A percentile compares a stretch with the other conserved stretches of the same genome.
These are phyloP conservation scores for Scutellaria barbata DNA, from an alignment of 257 asterid species.

Conservation along the genomic window DNA sequence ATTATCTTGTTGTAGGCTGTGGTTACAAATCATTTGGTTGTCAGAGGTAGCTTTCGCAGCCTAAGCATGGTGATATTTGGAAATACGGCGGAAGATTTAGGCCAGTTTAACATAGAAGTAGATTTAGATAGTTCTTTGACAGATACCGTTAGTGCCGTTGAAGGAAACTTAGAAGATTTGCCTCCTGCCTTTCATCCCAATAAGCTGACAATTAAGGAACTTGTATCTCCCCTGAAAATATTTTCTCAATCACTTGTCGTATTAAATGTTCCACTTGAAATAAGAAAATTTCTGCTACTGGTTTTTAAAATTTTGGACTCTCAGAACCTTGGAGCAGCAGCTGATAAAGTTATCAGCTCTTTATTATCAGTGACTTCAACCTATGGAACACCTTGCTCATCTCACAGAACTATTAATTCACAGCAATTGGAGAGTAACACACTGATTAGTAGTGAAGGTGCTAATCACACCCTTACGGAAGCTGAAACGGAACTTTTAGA, in stretches of 20 bases:
- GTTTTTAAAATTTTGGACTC: constrained; percentile 58
- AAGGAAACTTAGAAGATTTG: constrained; percentile 91
- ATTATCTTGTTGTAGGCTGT: constrained; percentile 60
- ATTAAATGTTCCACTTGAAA: constrained; percentile 64
- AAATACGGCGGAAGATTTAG: constrained; percentile 90
- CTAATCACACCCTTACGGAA: constrained; percentile 52
- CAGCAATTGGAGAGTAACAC: constrained; percentile 38
- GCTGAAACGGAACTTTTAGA: constrained; percentile 63
- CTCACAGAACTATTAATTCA: constrained; percentile 39
- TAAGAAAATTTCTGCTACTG: constrained; percentile 58
- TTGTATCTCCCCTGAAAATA: constrained; percentile 59
- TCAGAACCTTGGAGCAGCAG: constrained; percentile 52
- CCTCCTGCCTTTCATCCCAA: constrained; percentile 84
- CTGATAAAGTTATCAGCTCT: constrained; percentile 57
- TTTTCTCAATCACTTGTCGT: constrained; percentile 53
- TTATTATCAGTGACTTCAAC: constrained; percentile 63
- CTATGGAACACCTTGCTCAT: constrained; percentile 47
- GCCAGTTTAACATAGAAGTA: constrained; percentile 93
- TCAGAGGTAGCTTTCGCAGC: constrained; percentile 96
- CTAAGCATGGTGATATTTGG: constrained; percentile 97
- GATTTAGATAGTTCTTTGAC: constrained; percentile 86
- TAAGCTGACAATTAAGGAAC: constrained; percentile 68
- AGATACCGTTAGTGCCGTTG: constrained; percentile 67
- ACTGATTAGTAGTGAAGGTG: constrained; percentile 38
- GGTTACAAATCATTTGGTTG: constrained; percentile 92